Conservation (phyloP, 257 asterid genomes). For the Capsicum baccatum region DNA sequence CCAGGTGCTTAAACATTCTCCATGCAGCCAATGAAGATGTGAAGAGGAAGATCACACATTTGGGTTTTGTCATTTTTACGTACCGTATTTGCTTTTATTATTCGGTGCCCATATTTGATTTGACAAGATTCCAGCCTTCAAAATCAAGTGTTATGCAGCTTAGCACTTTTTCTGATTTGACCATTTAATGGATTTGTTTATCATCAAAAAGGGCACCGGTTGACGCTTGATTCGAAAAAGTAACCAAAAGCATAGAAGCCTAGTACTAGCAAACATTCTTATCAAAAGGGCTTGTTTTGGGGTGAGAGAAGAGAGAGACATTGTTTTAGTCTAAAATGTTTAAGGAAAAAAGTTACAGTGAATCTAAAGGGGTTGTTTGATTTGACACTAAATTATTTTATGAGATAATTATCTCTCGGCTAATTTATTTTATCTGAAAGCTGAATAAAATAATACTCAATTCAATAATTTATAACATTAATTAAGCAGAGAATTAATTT, state of each 20-base stretch:
- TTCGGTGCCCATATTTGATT: constrained; percentile 48
- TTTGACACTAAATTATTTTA: neutral
- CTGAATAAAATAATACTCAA: neutral
- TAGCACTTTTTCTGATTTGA: constrained; percentile 34
- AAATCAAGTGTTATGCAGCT: constrained; percentile 37
- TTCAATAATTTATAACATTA: too few species aligned
- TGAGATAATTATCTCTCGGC: neutral
- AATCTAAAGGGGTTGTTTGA: neutral
- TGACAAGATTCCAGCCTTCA: constrained; percentile 75
- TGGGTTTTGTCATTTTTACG: neutral
- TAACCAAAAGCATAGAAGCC: constrained; percentile 6
- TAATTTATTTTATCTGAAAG: neutral
- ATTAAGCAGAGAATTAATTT: too few species aligned
- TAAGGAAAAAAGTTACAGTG: neutral
- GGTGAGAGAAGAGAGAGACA: neutral
- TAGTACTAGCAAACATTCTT: constrained; percentile 1
- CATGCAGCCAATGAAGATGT: constrained; percentile 50
- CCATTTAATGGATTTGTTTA: constrained; percentile 29
- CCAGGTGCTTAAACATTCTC: constrained; percentile 34
- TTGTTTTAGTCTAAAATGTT: neutral
- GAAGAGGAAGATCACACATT: constrained; percentile 26
- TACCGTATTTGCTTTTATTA: constrained; percentile 35
- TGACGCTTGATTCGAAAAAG: constrained; percentile 9
- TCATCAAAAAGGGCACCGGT: constrained; percentile 21
- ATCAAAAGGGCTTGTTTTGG: neutral